Conservation (phyloP, 139 green algal species). For the Chlamydomonas eustigma region DNA sequence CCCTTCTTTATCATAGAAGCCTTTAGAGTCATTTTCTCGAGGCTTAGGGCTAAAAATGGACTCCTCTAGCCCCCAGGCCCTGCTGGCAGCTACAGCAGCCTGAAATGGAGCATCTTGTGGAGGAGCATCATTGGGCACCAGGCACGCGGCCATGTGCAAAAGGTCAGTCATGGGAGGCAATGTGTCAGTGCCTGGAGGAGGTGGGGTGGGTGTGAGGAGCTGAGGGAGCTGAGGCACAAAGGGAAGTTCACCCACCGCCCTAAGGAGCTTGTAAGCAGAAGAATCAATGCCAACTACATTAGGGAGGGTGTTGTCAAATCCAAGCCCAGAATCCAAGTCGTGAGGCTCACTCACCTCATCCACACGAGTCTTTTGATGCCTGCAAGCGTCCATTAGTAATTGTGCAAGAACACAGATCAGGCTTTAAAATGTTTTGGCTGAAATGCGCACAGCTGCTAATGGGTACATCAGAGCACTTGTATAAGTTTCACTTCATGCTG, state of each 20-base stretch:
- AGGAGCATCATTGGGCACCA: background rate
- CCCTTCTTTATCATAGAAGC: background rate
- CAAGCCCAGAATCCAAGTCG: background rate
- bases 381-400: too few species aligned
- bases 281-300: background rate
- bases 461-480: too few species aligned
- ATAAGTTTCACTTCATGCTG: too few species aligned
- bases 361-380: slow-evolving; percentile 11
- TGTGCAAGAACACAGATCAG: too few species aligned
- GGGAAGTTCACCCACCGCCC: background rate
- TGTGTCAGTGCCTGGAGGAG: background rate
- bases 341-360: slow-evolving; percentile 11
- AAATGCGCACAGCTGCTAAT: too few species aligned
- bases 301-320: background rate
- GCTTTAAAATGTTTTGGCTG: too few species aligned
- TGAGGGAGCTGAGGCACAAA: slow-evolving; percentile 6
- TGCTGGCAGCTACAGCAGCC: too few species aligned
- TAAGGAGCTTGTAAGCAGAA: background rate
- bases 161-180: background rate
- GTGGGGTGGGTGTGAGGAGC: background rate
- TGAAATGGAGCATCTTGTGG: too few species aligned
- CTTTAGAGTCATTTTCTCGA: background rate
- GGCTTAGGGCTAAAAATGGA: background rate
- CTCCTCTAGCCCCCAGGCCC: background rate
- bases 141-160: background rate